These are phyloP conservation scores for Globisporangium sylvaticum DNA, from an alignment of 352 stramenopile species.

Conservation along the genomic window DNA sequence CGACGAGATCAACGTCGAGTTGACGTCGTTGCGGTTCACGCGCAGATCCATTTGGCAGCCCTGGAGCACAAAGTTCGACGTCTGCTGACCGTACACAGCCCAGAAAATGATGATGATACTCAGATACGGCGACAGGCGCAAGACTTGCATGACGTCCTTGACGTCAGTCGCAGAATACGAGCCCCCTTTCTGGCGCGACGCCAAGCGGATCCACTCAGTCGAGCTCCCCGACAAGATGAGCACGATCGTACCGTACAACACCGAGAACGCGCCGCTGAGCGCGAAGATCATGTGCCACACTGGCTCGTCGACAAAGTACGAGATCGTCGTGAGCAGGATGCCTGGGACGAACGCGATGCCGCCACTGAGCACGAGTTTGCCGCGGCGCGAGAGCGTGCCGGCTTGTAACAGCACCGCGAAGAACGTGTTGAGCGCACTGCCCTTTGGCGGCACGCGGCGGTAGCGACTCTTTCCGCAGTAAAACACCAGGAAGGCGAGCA, in stretches of 20 bases:
- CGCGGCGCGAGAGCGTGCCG: slow-evolving; percentile 41
- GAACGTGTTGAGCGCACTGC: slow-evolving; percentile 70
- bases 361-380: slow-evolving; percentile 74
- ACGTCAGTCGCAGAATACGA: slow-evolving; percentile 55
- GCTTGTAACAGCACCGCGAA: slow-evolving; percentile 67
- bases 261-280: slow-evolving; percentile 39
- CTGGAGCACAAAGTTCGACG: slow-evolving; percentile 82
- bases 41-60: slow-evolving; percentile 91
- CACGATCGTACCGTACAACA: slow-evolving; percentile 70
- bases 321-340: slow-evolving; percentile 73
- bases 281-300: slow-evolving; percentile 58
- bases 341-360: slow-evolving; percentile 64
- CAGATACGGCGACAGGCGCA: slow-evolving; percentile 77
- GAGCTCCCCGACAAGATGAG: slow-evolving; percentile 56
- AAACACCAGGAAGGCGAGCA: slow-evolving; percentile 79
- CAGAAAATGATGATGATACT: slow-evolving; percentile 86
- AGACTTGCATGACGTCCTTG: slow-evolving; percentile 69
- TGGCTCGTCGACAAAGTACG: slow-evolving; percentile 72
- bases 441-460: slow-evolving; percentile 65
- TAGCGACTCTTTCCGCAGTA: slow-evolving; percentile 63
- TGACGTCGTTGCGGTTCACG: slow-evolving; percentile 27
- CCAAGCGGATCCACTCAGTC: slow-evolving; percentile 59
- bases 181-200: slow-evolving; percentile 45
- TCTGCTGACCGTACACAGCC: slow-evolving; percentile 81
- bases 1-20: slow-evolving; percentile 68